These are phyloP conservation scores for Epichloe sibirici DNA, from an alignment of 2,329 filamentous ascomycete species.

Conservation along the genomic window DNA sequence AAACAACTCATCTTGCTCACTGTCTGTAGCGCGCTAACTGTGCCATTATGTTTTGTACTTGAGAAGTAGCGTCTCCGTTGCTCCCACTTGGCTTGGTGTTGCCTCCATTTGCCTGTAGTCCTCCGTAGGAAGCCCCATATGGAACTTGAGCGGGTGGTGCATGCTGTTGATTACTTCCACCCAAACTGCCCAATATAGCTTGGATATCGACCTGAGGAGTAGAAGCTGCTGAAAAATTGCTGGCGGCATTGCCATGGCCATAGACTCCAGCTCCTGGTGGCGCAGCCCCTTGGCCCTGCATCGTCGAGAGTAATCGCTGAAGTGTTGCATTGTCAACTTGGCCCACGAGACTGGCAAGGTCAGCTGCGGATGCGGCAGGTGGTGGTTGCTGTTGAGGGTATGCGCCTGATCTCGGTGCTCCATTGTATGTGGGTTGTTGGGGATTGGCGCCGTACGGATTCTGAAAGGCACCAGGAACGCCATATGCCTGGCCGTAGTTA, in stretches of 20 bases:
- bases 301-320: constrained; percentile 55
- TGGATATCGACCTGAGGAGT: constrained; percentile 31
- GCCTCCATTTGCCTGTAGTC: constrained; percentile 16
- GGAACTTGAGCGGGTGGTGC: constrained; percentile 12
- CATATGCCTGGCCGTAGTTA: constrained; percentile 20
- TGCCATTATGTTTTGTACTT: constrained; percentile 63
- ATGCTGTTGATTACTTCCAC: constrained; percentile 13
- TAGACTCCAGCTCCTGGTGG: constrained; percentile 3
- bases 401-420: constrained; percentile 15
- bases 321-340: constrained; percentile 56
- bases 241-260: constrained; percentile 1
- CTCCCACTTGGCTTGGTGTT: constrained; percentile 10
- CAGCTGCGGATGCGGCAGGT: constrained; percentile 27
- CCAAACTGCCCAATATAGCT: constrained; percentile 30
- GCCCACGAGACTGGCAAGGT: constrained; percentile 53
- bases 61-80: constrained; percentile 30
- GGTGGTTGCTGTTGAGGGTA: constrained; percentile 24
- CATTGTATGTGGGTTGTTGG: constrained; percentile 14
- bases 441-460: constrained; percentile 21
- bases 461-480: constrained; percentile 14
- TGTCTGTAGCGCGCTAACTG: constrained; percentile 55
- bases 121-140: constrained; percentile 20
- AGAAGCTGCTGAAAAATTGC: constrained; percentile 11
- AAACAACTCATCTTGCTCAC: constrained; percentile 15
- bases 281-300: constrained; percentile 22